phyloP scores from a whole-genome alignment of 177 flowering plant genomes.

The Vitis hybrid region DNA sequence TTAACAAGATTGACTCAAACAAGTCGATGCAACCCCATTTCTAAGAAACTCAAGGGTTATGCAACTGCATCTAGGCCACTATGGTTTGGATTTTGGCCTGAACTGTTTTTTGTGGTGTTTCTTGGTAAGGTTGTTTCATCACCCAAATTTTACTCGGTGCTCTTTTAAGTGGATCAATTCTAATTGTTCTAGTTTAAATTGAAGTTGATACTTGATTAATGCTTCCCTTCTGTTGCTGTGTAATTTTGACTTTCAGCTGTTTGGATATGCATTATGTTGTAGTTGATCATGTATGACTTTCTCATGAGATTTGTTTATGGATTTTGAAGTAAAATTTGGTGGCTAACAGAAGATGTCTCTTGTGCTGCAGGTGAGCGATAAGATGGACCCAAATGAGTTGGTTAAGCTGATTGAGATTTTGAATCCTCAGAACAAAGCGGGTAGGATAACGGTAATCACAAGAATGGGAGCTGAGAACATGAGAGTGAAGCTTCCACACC shows the following conservation, averaged over 20 bases:
- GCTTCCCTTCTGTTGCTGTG: not conserved
- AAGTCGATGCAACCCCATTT: not conserved
- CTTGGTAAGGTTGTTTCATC: too few species aligned
- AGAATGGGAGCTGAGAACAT: conserved; percentile 98
- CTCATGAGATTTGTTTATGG: not conserved
- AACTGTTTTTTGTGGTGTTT: too few species aligned
- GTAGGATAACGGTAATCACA: conserved; percentile 76
- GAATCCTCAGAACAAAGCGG: conserved; percentile 82
- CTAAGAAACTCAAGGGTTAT: not conserved
- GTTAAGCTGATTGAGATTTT: conserved; percentile 80
- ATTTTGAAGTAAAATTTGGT: not conserved
- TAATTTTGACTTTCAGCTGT: not conserved
- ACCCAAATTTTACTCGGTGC: too few species aligned
- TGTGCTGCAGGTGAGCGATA: conserved; percentile 77
- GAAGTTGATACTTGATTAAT: not conserved
- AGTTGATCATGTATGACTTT: not conserved
- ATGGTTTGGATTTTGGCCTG: too few species aligned
- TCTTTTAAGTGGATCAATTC: too few species aligned
- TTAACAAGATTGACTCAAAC: not conserved
- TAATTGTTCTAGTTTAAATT: not conserved
- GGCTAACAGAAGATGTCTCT: conserved; percentile 10
- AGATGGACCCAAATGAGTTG: conserved; percentile 84
- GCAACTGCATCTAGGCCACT: too few species aligned
- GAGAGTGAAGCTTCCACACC: conserved; percentile 94
- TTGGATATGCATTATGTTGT: not conserved